Base-by-base conservation (phyloP, 139 green algal genomes). In the Trebouxia sp. region DNA sequence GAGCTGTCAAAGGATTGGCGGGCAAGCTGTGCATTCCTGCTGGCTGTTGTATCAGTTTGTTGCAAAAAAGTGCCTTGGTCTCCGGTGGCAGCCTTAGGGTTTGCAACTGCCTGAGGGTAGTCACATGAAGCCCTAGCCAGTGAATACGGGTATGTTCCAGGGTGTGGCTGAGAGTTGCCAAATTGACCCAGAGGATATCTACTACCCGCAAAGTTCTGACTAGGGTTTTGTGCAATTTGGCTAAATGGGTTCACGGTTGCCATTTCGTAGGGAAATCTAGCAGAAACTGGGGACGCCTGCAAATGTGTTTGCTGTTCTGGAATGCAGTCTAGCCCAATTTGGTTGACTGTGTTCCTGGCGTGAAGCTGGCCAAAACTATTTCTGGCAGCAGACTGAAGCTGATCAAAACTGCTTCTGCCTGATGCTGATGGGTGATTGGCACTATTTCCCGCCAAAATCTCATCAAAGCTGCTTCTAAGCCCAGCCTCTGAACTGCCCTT, bases 101-200 rank as follows among this genome's bases (percentile, higher is more conserved):
- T 12, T 24, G 58, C 24, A 28, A 69, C 58, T 69, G 58, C 24
- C 28, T 69, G 58, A 38, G 58, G 58, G 30, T 69, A 69, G 30
- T 69, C 58, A 69, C 58, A 69, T 41, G 58, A 69, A 26, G 58
- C 58, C 58, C 58, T 69, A n/a, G 58, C 58, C 30, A 39, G 30
- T 69, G 58, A 69, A 17, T 39, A 42, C 6, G 30, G 28, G 11
- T 22, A 30, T 9, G n/a, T n/a, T n/a, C n/a, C 28, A 41, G 28
- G 30, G 2, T 8, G 22, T 69, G 58, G 58, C 30, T 41, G 58
- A 24, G 58, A 39, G 58, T 69, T 41, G 2, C 22, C 58, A 69
- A 69, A 69, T 10, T 69, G 58, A 6, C 30, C 58, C 28, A 69
- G 26, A 22, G 28, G 10, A 30, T 41, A n/a, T 26, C 30, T 12